A percentile compares a stretch with the other conserved stretches of the same genome.
Conservation (phyloP, 495 filamentous ascomycete species). For the Collariella sp. region DNA sequence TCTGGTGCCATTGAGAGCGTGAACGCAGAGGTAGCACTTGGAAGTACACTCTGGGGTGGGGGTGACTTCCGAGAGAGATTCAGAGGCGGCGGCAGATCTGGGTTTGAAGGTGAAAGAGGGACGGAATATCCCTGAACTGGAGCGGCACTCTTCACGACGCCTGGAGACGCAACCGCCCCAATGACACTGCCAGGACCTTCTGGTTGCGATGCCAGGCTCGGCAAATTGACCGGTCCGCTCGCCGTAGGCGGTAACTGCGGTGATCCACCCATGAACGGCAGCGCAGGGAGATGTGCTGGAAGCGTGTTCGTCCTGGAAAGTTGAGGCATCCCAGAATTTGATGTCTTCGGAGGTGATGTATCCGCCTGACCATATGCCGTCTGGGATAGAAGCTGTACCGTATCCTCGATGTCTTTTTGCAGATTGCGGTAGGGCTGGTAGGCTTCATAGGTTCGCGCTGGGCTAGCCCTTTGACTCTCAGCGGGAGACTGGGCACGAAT, state of each 20-base stretch:
- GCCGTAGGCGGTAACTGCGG: constrained; percentile 7
- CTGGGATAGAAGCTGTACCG: constrained; percentile 13
- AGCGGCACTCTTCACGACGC: neutral
- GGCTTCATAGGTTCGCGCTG: constrained; percentile 8
- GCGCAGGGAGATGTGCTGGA: constrained; percentile 22
- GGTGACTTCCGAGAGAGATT: constrained; percentile 15
- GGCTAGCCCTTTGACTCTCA: constrained; percentile 7
- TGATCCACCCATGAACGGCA: constrained; percentile 21
- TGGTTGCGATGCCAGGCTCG: neutral
- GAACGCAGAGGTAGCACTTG: neutral
- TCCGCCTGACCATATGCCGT: constrained; percentile 2
- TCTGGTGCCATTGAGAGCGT: neutral
- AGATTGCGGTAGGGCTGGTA: constrained; percentile 17
- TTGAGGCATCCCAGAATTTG: neutral
- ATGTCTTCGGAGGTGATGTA: neutral
- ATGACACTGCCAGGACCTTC: neutral
- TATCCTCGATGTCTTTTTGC: constrained; percentile 12
- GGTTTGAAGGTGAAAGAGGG: constrained; percentile 8
- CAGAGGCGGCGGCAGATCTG: constrained; percentile 16
- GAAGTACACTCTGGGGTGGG: neutral
- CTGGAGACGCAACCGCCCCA: neutral
- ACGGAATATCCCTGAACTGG: neutral
- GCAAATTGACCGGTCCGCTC: constrained; percentile 4
- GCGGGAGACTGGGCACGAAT: constrained; percentile 8
- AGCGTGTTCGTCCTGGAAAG: constrained; percentile 23